Evolutionary conservation across 495 filamentous ascomycete genomes (phyloP).

Genomic region (Pyrenula aspistea): DNA sequence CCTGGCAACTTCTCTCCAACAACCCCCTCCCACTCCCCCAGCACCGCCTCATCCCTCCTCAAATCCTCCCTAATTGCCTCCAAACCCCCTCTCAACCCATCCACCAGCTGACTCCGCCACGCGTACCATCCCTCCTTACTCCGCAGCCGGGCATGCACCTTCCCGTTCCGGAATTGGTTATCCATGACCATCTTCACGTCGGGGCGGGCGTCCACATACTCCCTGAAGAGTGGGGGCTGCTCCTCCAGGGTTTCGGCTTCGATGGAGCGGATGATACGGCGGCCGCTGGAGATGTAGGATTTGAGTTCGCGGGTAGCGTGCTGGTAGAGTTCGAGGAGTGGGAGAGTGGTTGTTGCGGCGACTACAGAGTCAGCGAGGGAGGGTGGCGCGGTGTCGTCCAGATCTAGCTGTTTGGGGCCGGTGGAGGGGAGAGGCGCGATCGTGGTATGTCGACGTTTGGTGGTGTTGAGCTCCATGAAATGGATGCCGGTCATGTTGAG

Average conservation of each 20-base stretch:
- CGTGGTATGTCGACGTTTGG: conserved; percentile 72
- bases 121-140: conserved; percentile 97
- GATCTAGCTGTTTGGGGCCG: conserved; percentile 33
- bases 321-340: conserved; percentile 87
- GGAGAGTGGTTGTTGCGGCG: conserved; percentile 81
- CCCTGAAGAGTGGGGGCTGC: conserved; percentile 80
- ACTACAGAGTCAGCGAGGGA: conserved; percentile 63
- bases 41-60: conserved; percentile 55
- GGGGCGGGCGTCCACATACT: conserved; percentile 81
- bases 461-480: conserved; percentile 91
- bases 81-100: conserved; percentile 69
- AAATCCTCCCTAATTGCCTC: conserved; percentile 62
- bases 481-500: conserved; percentile 89
- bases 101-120: conserved; percentile 87
- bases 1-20: conserved; percentile 53
- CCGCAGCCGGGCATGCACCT: conserved; percentile 75
- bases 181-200: conserved; percentile 80
- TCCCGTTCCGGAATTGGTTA: conserved; percentile 92
- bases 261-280: conserved; percentile 75
- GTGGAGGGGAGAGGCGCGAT: conserved; percentile 13
- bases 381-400: conserved; percentile 19
- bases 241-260: conserved; percentile 77
- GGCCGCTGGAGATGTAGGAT: conserved; percentile 84
- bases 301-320: conserved; percentile 87
- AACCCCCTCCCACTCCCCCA: conserved; percentile 54